phyloP scores from a whole-genome alignment of 2,329 filamentous ascomycete genomes.

The Paraphaeosphaeria sporulosa region DNA sequence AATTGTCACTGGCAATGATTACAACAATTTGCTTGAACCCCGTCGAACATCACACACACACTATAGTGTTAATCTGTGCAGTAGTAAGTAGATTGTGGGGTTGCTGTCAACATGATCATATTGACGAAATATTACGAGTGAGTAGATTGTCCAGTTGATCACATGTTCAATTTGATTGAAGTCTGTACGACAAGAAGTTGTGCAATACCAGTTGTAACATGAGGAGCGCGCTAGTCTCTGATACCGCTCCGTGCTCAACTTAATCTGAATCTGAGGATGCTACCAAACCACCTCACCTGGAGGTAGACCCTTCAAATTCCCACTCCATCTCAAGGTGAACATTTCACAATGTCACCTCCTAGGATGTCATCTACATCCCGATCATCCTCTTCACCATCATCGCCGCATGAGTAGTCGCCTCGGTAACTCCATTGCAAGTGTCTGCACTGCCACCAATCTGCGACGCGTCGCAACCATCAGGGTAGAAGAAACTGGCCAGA shows the following conservation, averaged over 20 bases:
- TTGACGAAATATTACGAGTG: too few relatives aligned
- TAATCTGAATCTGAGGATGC: not conserved
- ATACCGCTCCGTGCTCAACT: not conserved
- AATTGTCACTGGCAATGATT: too few relatives aligned
- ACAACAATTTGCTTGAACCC: too few relatives aligned
- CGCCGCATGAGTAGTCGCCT: slow-evolving; percentile 16
- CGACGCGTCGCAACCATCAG: slow-evolving; percentile 48
- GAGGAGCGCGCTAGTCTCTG: not conserved
- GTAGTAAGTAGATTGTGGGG: too few relatives aligned
- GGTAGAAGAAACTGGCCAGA: slow-evolving; percentile 60
- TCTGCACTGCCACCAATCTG: slow-evolving; percentile 55
- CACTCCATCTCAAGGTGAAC: slow-evolving; percentile 2
- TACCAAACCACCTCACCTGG: slow-evolving; percentile 5
- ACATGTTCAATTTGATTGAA: not conserved
- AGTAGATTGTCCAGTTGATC: too few relatives aligned
- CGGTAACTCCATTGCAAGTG: slow-evolving; percentile 15
- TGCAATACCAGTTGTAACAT: not conserved
- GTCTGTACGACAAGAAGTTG: not conserved
- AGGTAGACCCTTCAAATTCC: not conserved
- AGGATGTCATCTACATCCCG: slow-evolving; percentile 17
- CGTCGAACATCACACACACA: too few relatives aligned
- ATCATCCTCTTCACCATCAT: slow-evolving; percentile 31
- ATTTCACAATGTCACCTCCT: not conserved
- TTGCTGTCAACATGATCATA: too few relatives aligned
- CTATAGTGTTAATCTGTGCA: too few relatives aligned